Conservation (phyloP, 2,329 filamentous ascomycete species). For the Fusarium sp. region DNA sequence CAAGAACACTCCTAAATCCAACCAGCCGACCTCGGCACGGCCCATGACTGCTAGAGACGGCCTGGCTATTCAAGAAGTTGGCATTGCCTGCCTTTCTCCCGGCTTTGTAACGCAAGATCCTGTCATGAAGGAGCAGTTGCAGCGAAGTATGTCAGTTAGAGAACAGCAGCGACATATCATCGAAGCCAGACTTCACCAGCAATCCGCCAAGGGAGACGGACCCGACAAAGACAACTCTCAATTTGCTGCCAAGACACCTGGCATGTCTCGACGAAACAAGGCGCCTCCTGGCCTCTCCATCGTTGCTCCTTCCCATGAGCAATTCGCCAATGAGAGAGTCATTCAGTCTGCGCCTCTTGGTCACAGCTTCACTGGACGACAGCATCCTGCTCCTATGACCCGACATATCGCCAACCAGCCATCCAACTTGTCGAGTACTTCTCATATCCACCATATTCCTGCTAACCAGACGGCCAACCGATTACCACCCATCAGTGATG, state of each 20-base stretch:
- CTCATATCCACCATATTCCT: constrained; percentile 90
- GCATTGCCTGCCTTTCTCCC: constrained; percentile 92
- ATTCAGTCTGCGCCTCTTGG: constrained; percentile 96
- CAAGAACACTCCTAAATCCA: constrained; percentile 67
- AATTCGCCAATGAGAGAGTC: constrained; percentile 92
- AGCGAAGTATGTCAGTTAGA: constrained; percentile 91
- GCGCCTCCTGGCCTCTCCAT: constrained; percentile 92
- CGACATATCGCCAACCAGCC: constrained; percentile 84
- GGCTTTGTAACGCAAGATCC: constrained; percentile 97
- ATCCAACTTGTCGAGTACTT: constrained; percentile 83
- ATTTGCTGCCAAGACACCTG: constrained; percentile 77
- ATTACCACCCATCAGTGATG: constrained; percentile 92
- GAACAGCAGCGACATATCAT: constrained; percentile 97
- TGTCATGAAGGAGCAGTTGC: constrained; percentile 94
- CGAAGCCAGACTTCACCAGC: constrained; percentile 88
- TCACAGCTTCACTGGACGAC: constrained; percentile 93
- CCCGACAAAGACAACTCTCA: constrained; percentile 66
- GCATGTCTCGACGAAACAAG: constrained; percentile 79
- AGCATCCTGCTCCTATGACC: constrained; percentile 80
- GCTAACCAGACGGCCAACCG: constrained; percentile 91
- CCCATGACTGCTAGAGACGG: constrained; percentile 84
- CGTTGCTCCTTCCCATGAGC: constrained; percentile 90
- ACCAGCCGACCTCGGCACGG: constrained; percentile 71
- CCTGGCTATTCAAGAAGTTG: constrained; percentile 89
- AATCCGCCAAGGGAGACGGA: constrained; percentile 81